Percentiles rank a stretch among this genome's conserved stretches.
phyloP scores from a whole-genome alignment of 2,329 filamentous ascomycete genomes.

The Hortaea werneckii region DNA sequence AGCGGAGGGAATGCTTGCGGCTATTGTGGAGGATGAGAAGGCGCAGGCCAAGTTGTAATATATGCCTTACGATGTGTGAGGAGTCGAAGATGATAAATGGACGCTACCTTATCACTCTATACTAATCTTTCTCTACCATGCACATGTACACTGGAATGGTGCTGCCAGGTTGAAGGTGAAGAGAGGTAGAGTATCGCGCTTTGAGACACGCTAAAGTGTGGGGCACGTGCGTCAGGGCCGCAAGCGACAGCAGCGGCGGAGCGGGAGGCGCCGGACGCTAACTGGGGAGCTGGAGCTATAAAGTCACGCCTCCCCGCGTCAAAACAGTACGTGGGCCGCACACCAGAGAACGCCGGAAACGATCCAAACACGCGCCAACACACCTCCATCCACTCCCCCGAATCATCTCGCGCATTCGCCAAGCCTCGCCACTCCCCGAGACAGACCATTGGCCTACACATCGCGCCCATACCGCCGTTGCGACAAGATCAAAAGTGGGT shows the following conservation, averaged over 20 bases:
- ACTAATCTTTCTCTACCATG: no score
- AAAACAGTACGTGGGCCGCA: background rate
- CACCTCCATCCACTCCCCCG: no score
- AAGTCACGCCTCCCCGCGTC: background rate
- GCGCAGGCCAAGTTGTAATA: conserved; percentile 14
- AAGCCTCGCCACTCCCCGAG: no score
- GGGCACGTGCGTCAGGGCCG: background rate
- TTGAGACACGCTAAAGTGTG: background rate
- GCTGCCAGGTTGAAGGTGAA: no score
- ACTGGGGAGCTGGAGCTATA: background rate
- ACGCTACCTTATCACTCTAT: no score
- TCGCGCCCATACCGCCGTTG: no score
- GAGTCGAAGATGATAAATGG: no score
- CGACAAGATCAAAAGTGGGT: no score
- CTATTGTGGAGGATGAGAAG: conserved; percentile 34
- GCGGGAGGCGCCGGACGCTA: background rate
- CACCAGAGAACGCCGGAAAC: background rate
- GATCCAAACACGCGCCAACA: background rate
- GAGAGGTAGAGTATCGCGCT: background rate
- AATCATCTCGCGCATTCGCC: no score
- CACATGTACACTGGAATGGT: no score
- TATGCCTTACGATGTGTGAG: background rate
- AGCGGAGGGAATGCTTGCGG: conserved; percentile 44
- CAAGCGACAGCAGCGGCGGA: background rate
- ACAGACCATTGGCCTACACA: no score